phyloP scores from a whole-genome alignment of 2,329 filamentous ascomycete genomes.

The Conoideocrella luteorostrata region DNA sequence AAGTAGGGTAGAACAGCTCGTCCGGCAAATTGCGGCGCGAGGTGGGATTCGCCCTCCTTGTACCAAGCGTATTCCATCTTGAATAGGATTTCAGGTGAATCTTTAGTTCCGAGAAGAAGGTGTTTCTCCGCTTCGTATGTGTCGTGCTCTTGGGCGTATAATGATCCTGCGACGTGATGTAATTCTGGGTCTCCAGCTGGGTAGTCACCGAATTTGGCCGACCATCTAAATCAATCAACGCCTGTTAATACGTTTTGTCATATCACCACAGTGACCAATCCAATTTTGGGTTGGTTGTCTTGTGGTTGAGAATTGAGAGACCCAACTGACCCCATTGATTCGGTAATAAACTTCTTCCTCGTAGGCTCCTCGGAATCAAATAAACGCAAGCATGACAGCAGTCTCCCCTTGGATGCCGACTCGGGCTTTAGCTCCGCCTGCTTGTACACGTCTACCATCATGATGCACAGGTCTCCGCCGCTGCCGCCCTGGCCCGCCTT shows the following conservation, averaged over 20 bases:
- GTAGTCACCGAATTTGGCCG: constrained; percentile 74
- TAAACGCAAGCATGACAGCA: constrained; percentile 72
- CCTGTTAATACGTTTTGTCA: no score
- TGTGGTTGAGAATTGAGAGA: neutral
- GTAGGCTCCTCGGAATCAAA: constrained; percentile 83
- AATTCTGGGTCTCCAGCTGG: constrained; percentile 90
- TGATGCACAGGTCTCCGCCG: constrained; percentile 80
- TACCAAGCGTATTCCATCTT: constrained; percentile 94
- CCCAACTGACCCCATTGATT: constrained; percentile 64
- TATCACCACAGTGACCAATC: constrained; percentile 10
- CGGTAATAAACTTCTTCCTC: constrained; percentile 83
- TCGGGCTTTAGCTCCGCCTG: constrained; percentile 78
- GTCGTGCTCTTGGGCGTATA: constrained; percentile 91
- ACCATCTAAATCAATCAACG: constrained; percentile 65
- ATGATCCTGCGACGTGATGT: constrained; percentile 80
- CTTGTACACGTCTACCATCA: constrained; percentile 85
- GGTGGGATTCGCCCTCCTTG: constrained; percentile 78
- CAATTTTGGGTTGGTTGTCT: neutral
- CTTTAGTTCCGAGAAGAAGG: constrained; percentile 78
- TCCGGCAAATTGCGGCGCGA: constrained; percentile 77
- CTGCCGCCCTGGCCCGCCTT: constrained; percentile 91
- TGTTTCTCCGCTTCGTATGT: constrained; percentile 91
- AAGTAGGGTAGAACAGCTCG: constrained; percentile 88
- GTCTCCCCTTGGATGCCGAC: constrained; percentile 62
- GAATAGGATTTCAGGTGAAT: constrained; percentile 74